phyloP scores from a whole-genome alignment of 495 filamentous ascomycete species.

The Pseudomonodictys pantanalensis region DNA sequence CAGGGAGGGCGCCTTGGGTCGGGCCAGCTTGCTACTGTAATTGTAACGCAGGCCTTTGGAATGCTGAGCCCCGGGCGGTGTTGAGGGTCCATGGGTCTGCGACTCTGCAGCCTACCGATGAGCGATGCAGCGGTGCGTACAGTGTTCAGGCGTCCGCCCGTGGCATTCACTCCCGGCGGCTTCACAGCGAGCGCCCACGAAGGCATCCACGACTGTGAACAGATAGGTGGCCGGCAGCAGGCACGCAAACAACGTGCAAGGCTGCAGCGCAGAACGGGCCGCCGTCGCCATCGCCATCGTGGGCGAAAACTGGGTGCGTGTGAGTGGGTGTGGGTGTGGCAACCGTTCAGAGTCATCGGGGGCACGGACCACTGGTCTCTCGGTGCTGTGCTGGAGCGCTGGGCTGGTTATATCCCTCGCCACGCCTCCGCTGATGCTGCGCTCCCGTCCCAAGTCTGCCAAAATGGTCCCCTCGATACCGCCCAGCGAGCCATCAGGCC shows the following conservation, averaged over 20 bases:
- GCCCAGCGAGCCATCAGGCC: conserved; percentile 15
- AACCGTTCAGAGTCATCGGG: background rate
- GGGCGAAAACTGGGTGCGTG: background rate
- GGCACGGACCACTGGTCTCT: background rate
- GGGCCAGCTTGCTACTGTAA: background rate
- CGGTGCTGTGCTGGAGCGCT: background rate
- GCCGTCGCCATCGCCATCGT: background rate
- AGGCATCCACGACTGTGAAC: too few relatives aligned
- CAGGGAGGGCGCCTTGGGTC: background rate
- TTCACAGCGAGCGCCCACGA: too few relatives aligned
- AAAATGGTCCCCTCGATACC: conserved; percentile 30
- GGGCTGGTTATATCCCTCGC: background rate
- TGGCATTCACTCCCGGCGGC: too few relatives aligned
- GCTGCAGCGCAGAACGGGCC: too few relatives aligned
- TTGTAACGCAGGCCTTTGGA: background rate
- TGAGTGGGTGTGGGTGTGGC: background rate
- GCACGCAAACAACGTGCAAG: too few relatives aligned
- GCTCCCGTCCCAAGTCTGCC: background rate
- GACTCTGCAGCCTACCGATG: background rate
- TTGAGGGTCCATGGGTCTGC: background rate
- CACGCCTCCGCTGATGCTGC: background rate
- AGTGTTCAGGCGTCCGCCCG: too few relatives aligned
- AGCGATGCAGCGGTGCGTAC: background rate
- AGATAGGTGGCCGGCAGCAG: too few relatives aligned
- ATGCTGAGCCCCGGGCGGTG: background rate